phyloP scores from a whole-genome alignment of 139 green algal genomes.

The Picochlorum sp. region DNA sequence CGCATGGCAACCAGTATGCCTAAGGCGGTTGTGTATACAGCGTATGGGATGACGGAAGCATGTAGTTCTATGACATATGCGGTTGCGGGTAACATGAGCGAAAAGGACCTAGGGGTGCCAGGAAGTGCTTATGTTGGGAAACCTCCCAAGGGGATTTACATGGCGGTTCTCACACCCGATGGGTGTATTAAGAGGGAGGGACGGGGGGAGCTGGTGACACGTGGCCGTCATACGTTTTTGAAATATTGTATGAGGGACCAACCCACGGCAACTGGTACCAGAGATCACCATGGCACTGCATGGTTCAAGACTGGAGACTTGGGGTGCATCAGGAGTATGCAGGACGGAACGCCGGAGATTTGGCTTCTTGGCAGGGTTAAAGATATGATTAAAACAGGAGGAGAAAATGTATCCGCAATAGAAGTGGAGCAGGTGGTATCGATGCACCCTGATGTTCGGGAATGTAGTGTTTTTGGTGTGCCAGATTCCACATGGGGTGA shows the following conservation, averaged over 20 bases:
- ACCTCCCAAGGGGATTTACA: constrained; percentile 37
- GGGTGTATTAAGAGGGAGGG: constrained; percentile 2
- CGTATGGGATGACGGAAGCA: constrained; percentile 87
- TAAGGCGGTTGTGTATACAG: constrained; percentile 43
- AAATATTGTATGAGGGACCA: constrained; percentile 54
- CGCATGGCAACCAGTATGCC: constrained; percentile 38
- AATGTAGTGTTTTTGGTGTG: constrained; percentile 70
- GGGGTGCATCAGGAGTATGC: constrained; percentile 27
- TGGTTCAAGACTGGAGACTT: neutral
- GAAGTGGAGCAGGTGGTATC: constrained; percentile 44
- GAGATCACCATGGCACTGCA: neutral
- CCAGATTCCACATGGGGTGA: constrained; percentile 68
- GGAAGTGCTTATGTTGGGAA: constrained; percentile 31
- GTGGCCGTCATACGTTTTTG: constrained; percentile 65
- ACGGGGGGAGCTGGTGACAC: constrained; percentile 56
- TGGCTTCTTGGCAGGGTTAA: constrained; percentile 77
- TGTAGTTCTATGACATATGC: constrained; percentile 74
- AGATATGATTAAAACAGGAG: constrained; percentile 82
- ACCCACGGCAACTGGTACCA: constrained; percentile 3
- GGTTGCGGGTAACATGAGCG: constrained; percentile 9
- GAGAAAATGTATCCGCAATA: constrained; percentile 81
- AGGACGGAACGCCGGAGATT: constrained; percentile 38
- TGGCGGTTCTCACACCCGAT: constrained; percentile 18
- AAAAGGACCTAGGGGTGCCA: neutral
- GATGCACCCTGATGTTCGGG: constrained; percentile 44